phyloP scores from a whole-genome alignment of 2,329 filamentous ascomycete genomes.

The Verticillium dahliae region DNA sequence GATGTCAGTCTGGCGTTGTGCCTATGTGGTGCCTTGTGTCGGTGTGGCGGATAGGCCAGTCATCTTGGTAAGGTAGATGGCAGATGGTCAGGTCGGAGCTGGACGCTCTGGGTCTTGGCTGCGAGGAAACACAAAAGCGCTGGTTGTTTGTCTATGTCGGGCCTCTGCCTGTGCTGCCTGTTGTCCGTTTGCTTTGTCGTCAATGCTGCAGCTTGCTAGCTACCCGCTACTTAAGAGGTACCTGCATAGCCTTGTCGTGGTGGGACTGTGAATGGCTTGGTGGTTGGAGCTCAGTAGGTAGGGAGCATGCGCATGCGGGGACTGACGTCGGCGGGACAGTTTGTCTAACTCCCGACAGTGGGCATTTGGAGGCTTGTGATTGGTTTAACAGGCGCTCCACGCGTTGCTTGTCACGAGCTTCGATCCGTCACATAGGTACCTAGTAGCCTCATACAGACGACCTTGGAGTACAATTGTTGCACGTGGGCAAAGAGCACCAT shows the following conservation, averaged over 20 bases:
- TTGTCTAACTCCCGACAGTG: background rate
- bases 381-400: background rate
- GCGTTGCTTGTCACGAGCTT: background rate
- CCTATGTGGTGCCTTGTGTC: conserved; percentile 7
- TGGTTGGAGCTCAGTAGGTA: background rate
- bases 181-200: background rate
- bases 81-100: background rate
- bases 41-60: background rate
- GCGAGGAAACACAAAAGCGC: background rate
- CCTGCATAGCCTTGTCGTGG: background rate
- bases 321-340: background rate
- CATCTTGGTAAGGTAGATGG: background rate
- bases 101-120: background rate
- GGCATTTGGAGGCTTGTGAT: background rate
- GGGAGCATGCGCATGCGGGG: background rate
- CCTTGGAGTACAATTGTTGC: too few species aligned
- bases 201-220: background rate
- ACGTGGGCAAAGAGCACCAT: too few species aligned
- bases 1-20: conserved; percentile 12
- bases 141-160: background rate
- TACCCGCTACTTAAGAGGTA: background rate
- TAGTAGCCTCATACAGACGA: too few species aligned
- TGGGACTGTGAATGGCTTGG: background rate
- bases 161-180: background rate
- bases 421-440: too few species aligned